Conservation (phyloP, 2,329 filamentous ascomycete genomes). For the Intubia oerlemansii region DNA sequence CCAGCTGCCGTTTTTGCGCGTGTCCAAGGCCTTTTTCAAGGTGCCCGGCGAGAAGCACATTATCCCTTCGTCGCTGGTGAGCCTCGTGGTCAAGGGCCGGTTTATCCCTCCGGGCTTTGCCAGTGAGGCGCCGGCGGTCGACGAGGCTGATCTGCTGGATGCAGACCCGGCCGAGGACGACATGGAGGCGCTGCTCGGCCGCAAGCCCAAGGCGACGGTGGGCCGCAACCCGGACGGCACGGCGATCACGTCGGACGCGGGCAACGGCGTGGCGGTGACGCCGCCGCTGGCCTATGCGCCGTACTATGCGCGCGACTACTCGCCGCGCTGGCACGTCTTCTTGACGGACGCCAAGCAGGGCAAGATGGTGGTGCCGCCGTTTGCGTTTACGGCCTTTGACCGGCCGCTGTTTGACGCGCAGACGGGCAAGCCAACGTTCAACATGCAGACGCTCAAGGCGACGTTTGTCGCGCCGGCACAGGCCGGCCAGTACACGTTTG, state of each 20-base stretch:
- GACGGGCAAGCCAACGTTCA: constrained; percentile 66
- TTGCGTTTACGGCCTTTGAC: constrained; percentile 86
- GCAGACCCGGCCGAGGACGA: constrained; percentile 86
- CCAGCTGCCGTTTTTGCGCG: constrained; percentile 63
- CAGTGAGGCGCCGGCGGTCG: constrained; percentile 49
- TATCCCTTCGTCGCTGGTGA: constrained; percentile 79
- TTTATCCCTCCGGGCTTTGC: constrained; percentile 67
- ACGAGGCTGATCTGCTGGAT: constrained; percentile 68
- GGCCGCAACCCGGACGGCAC: constrained; percentile 40
- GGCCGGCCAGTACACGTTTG: constrained; percentile 81
- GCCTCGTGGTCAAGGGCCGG: constrained; percentile 84
- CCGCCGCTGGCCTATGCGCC: constrained; percentile 81
- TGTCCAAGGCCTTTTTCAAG: constrained; percentile 96
- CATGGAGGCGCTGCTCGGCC: constrained; percentile 62
- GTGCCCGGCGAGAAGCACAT: constrained; percentile 86
- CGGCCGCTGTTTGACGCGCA: constrained; percentile 63
- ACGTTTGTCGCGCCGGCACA: constrained; percentile 91
- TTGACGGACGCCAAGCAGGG: constrained; percentile 84
- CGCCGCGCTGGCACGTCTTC: constrained; percentile 86
- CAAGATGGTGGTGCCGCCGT: constrained; percentile 90
- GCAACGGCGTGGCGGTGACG: constrained; percentile 43
- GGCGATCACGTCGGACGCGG: constrained; percentile 21
- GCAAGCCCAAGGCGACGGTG: constrained; percentile 37
- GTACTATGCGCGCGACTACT: constrained; percentile 73
- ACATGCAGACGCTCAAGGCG: constrained; percentile 90